phyloP scores from a whole-genome alignment of 345 rosid species.

The Ricinus communis region DNA sequence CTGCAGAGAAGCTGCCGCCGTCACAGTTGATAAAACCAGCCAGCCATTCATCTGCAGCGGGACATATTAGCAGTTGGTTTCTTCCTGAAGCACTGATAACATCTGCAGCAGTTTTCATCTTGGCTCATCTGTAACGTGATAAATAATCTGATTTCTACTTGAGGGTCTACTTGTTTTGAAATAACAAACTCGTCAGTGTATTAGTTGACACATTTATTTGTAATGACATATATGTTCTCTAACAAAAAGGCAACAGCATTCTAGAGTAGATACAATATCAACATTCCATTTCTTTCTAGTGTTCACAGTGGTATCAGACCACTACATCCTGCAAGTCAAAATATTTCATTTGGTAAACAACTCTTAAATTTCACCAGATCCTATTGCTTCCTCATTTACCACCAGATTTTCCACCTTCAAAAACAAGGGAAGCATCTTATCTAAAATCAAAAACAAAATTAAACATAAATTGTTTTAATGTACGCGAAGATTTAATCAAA shows the following conservation, averaged over 20 bases:
- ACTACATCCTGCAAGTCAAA: background rate
- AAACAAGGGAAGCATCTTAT: background rate
- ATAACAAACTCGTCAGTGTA: background rate
- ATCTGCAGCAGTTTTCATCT: background rate
- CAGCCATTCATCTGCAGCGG: slow-evolving; percentile 19
- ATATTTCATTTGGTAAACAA: background rate
- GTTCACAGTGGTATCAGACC: background rate
- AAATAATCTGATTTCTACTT: background rate
- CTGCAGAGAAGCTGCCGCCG: slow-evolving; percentile 14
- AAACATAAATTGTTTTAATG: background rate
- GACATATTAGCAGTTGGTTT: slow-evolving; percentile 21
- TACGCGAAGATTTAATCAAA: background rate
- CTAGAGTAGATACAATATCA: background rate
- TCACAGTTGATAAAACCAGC: background rate
- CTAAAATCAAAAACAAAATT: background rate
- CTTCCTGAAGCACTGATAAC: slow-evolving; percentile 11
- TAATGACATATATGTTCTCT: background rate
- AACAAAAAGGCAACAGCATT: background rate
- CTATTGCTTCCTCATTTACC: background rate
- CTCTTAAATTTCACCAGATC: no score
- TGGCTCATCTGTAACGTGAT: background rate
- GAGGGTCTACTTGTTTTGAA: background rate
- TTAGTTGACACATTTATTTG: background rate
- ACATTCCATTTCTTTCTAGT: background rate
- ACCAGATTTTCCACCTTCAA: background rate